These are phyloP conservation scores for Zasmidium cellare DNA, from an alignment of 2,329 filamentous ascomycete species.

Conservation along the genomic window DNA sequence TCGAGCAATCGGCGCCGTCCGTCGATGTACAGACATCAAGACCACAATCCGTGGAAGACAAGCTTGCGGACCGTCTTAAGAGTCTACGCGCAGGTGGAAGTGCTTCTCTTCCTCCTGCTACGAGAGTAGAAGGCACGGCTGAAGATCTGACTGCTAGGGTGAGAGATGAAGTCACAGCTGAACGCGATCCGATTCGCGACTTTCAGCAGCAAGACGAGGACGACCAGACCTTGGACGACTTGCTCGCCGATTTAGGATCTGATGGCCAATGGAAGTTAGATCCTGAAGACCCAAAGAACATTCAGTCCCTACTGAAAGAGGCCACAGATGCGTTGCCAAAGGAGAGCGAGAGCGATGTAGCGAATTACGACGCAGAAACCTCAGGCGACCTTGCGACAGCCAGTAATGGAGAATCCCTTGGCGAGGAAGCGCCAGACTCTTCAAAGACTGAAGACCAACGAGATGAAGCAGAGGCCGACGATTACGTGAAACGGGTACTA, in stretches of 20 bases:
- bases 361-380: background rate
- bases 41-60: slow-evolving; percentile 27
- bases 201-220: slow-evolving; percentile 41
- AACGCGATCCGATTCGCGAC: slow-evolving; percentile 26
- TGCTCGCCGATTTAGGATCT: slow-evolving; percentile 44
- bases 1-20: slow-evolving; percentile 26
- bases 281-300: slow-evolving; percentile 41
- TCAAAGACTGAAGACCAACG: slow-evolving; percentile 26
- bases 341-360: slow-evolving; percentile 7
- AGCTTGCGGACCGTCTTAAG: slow-evolving; percentile 36
- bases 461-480: slow-evolving; percentile 45
- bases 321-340: slow-evolving; percentile 41
- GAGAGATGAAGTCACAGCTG: slow-evolving; percentile 21
- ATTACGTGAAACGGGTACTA: slow-evolving; percentile 48
- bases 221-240: slow-evolving; percentile 48
- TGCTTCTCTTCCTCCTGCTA: background rate
- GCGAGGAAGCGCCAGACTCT: background rate
- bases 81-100: slow-evolving; percentile 24
- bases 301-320: slow-evolving; percentile 43
- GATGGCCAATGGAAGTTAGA: slow-evolving; percentile 43
- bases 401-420: no score
- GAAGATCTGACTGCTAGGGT: slow-evolving; percentile 19
- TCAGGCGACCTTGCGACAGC: no score
- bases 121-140: background rate
- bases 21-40: slow-evolving; percentile 24